phyloP scores from a whole-genome alignment of 768 basidiomycete genomes.

The Suillus paluster region DNA sequence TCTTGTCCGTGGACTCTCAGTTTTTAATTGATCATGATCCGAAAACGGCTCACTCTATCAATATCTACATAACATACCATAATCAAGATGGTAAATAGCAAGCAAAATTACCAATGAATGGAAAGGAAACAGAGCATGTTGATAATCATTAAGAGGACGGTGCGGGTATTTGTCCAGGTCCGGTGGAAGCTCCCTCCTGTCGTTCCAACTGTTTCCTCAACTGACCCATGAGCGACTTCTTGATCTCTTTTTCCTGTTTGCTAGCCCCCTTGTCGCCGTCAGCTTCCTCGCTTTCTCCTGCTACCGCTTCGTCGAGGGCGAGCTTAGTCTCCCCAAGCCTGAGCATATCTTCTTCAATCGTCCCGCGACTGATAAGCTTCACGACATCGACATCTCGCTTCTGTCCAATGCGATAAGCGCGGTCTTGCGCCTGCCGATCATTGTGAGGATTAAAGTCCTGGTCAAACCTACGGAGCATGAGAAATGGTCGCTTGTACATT shows the following conservation, averaged over 20 bases:
- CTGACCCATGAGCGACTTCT: constrained; percentile 82
- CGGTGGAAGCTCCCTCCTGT: constrained; percentile 40
- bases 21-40: constrained; percentile 38
- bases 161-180: neutral
- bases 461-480: constrained; percentile 69
- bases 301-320: constrained; percentile 92
- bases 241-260: constrained; percentile 79
- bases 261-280: constrained; percentile 62
- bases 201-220: constrained; percentile 82
- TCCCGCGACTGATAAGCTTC: constrained; percentile 88
- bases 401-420: constrained; percentile 96
- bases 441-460: constrained; percentile 99
- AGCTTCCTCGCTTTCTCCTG: constrained; percentile 66
- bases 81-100: constrained; percentile 11
- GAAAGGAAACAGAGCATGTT: constrained; percentile 12
- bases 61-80: constrained; percentile 24
- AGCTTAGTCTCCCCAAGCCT: constrained; percentile 88
- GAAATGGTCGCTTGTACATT: constrained; percentile 5
- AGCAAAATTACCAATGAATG: constrained; percentile 14
- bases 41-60: constrained; percentile 6
- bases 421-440: constrained; percentile 96
- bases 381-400: constrained; percentile 93
- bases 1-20: constrained; percentile 62
- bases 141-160: constrained; percentile 15
- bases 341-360: constrained; percentile 97